A percentile compares a stretch with the other conserved stretches of the same genome.
Evolutionary conservation across 202 grass and related monocot genomes (phyloP).

Genomic region (Setaria italica): DNA sequence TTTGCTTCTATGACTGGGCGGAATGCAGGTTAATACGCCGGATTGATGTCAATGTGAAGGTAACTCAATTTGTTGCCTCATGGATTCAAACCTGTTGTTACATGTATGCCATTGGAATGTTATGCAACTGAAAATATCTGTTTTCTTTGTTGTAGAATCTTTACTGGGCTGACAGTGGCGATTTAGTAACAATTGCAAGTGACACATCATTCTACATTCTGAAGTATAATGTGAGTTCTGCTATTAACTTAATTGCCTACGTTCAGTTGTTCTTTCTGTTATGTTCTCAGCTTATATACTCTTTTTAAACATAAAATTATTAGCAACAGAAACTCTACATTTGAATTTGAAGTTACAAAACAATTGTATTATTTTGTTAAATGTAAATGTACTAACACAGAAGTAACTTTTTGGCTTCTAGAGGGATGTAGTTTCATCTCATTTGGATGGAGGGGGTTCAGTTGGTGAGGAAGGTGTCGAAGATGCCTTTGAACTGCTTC

Average conservation of each 20-base stretch:
- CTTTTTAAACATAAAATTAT: slow-evolving; percentile 9
- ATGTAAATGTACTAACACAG: slow-evolving; percentile 37
- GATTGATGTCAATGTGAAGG: slow-evolving; percentile 88
- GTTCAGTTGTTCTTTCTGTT: slow-evolving; percentile 29
- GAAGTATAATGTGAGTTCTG: slow-evolving; percentile 77
- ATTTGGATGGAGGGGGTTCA: slow-evolving; percentile 69
- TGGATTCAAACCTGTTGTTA: slow-evolving; percentile 24
- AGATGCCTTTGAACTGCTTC: slow-evolving; percentile 88
- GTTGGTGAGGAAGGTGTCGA: slow-evolving; percentile 78
- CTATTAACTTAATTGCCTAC: slow-evolving; percentile 1
- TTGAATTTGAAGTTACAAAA: background rate
- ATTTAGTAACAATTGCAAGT: slow-evolving; percentile 77
- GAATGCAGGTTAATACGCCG: slow-evolving; percentile 84
- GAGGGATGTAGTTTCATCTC: slow-evolving; percentile 85
- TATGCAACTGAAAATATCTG: slow-evolving; percentile 15
- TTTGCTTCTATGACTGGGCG: slow-evolving; percentile 81
- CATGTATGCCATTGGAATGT: slow-evolving; percentile 18
- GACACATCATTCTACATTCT: slow-evolving; percentile 88
- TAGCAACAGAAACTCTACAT: slow-evolving; percentile 4
- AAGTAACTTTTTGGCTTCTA: slow-evolving; percentile 38
- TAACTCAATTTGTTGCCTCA: slow-evolving; percentile 37
- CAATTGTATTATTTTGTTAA: background rate
- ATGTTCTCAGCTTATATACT: slow-evolving; percentile 2
- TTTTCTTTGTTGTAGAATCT: slow-evolving; percentile 61
- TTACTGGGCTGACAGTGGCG: slow-evolving; percentile 86